phyloP scores from a whole-genome alignment of 139 green algal genomes.

The Spirogloea muscicola region DNA sequence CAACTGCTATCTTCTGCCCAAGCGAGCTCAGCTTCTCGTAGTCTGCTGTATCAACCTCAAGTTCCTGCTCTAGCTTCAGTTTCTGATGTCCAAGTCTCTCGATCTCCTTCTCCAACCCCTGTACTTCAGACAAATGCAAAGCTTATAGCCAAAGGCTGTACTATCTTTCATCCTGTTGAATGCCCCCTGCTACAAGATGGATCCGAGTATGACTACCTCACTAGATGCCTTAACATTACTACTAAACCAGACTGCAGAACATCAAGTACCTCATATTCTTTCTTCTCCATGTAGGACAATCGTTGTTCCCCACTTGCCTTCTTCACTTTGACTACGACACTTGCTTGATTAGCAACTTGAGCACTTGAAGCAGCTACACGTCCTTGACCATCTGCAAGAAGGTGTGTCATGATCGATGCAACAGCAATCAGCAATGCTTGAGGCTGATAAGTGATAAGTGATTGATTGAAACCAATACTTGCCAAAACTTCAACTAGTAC shows the following conservation, averaged over 20 bases:
- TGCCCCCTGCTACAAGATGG: not conserved
- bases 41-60: conserved; percentile 48
- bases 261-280: conserved; percentile 35
- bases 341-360: too few relatives aligned
- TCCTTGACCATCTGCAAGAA: too few relatives aligned
- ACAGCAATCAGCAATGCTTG: too few relatives aligned
- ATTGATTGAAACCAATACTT: too few relatives aligned
- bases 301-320: too few relatives aligned
- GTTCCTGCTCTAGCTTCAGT: conserved; percentile 33
- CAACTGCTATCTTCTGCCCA: too few relatives aligned
- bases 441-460: too few relatives aligned
- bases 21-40: conserved; percentile 10
- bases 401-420: too few relatives aligned
- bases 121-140: not conserved
- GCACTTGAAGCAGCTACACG: too few relatives aligned
- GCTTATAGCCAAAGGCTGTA: not conserved
- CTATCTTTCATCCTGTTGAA: not conserved
- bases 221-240: not conserved
- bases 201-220: not conserved
- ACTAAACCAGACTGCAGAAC: not conserved
- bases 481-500: too few relatives aligned
- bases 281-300: conserved; percentile 58
- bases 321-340: too few relatives aligned
- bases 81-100: conserved; percentile 49
- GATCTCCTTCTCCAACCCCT: conserved; percentile 58